A percentile compares a stretch with the other conserved stretches of the same genome.
Evolutionary conservation across 805 yeast genomes (phyloP).

Genomic region (Zygoascus tannicola): DNA sequence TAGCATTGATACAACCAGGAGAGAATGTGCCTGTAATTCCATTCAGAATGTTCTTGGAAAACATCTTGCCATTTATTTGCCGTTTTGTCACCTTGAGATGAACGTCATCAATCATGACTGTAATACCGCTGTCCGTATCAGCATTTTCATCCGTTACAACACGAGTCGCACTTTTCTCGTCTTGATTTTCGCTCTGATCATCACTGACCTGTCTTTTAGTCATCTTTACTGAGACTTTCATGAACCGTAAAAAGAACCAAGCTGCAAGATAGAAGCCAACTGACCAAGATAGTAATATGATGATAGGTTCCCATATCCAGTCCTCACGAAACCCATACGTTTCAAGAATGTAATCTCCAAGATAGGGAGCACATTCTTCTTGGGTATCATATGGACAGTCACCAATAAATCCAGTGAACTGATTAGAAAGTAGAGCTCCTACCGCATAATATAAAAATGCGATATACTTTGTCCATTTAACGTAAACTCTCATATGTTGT

Average conservation of each 20-base stretch:
- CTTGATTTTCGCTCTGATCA: constrained; percentile 7
- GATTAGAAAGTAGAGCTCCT: constrained; percentile 57
- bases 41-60: constrained; percentile 33
- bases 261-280: constrained; percentile 45
- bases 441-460: constrained; percentile 73
- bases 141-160: background rate
- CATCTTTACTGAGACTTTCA: constrained; percentile 44
- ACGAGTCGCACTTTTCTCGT: constrained; percentile 1
- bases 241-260: constrained; percentile 37
- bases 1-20: constrained; percentile 54
- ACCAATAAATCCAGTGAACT: constrained; percentile 54
- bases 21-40: constrained; percentile 43
- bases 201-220: constrained; percentile 28
- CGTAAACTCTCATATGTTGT: constrained; percentile 69
- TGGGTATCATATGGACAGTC: constrained; percentile 38
- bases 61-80: constrained; percentile 6
- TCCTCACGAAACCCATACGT: constrained; percentile 51
- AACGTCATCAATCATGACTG: constrained; percentile 22
- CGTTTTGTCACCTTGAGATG: constrained; percentile 17
- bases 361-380: constrained; percentile 39
- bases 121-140: constrained; percentile 4
- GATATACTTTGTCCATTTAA: constrained; percentile 72
- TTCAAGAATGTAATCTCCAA: constrained; percentile 46
- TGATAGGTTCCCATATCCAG: constrained; percentile 61
- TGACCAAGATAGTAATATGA: constrained; percentile 49